Evolutionary conservation across 2,329 filamentous ascomycete genomes (phyloP).

Genomic region (Colletotrichum sojae): DNA sequence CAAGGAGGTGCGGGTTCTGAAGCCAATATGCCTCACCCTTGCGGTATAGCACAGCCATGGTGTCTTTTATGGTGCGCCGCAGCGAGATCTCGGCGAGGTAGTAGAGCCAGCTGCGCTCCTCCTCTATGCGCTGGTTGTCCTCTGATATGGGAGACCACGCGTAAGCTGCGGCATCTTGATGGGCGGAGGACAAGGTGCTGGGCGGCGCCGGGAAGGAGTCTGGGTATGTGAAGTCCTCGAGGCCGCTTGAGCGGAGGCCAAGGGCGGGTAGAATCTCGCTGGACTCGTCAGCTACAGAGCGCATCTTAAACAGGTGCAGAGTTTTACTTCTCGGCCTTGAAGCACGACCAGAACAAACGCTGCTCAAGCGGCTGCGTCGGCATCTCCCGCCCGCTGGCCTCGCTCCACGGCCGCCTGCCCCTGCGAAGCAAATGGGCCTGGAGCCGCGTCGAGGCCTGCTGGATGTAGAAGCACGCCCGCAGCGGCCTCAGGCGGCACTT

Average conservation of each 20-base stretch:
- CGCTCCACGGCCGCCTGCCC: constrained; percentile 17
- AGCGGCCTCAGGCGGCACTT: constrained; percentile 44
- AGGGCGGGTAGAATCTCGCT: constrained; percentile 11
- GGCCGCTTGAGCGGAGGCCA: constrained; percentile 32
- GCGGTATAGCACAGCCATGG: constrained; percentile 24
- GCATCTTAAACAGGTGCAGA: not conserved
- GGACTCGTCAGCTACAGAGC: not conserved
- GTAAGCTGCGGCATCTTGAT: not conserved
- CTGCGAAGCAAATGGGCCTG: constrained; percentile 23
- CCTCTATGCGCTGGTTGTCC: constrained; percentile 45
- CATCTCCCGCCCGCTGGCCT: constrained; percentile 6
- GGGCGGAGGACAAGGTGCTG: not conserved
- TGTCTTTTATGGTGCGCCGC: constrained; percentile 50
- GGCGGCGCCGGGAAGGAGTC: constrained; percentile 43
- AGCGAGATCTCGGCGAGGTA: constrained; percentile 68
- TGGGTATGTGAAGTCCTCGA: constrained; percentile 42
- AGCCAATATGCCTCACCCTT: constrained; percentile 32
- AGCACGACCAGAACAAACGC: constrained; percentile 44
- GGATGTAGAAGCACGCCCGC: constrained; percentile 43
- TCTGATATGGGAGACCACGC: constrained; percentile 11
- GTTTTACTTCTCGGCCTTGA: constrained; percentile 44
- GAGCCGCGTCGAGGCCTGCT: constrained; percentile 42
- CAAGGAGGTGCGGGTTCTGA: constrained; percentile 4
- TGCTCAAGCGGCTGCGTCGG: constrained; percentile 29
- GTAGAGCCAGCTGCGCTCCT: constrained; percentile 65